phyloP scores from a whole-genome alignment of 2,329 filamentous ascomycete genomes.

The Penicillium thymicola region DNA sequence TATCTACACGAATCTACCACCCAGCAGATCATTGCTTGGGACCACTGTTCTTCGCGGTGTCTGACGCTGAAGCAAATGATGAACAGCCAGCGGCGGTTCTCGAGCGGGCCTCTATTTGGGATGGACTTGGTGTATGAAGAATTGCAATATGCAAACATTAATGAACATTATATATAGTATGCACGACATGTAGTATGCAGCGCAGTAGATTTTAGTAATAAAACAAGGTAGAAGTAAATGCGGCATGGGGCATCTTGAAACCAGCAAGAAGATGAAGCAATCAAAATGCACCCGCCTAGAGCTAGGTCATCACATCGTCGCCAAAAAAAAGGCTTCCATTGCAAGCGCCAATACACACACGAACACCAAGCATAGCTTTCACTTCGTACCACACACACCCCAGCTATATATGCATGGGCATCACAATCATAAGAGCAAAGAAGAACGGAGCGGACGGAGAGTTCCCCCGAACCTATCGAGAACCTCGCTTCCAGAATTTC shows the following conservation, averaged over 20 bases:
- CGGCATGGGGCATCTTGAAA: background rate
- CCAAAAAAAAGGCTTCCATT: conserved; percentile 8
- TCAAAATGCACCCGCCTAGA: conserved; percentile 7
- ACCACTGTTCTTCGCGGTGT: conserved; percentile 25
- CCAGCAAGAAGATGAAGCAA: background rate
- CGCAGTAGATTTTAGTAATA: background rate
- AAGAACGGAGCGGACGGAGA: background rate
- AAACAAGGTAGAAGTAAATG: conserved; percentile 5
- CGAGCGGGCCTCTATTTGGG: conserved; percentile 23
- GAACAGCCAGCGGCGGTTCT: conserved; percentile 10
- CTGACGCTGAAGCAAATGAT: background rate
- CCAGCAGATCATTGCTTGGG: conserved; percentile 11
- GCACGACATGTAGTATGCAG: background rate
- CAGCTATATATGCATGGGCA: conserved; percentile 26
- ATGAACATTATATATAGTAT: conserved; percentile 3
- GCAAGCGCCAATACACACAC: background rate
- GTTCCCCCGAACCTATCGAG: conserved; percentile 6
- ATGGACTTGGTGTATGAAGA: conserved; percentile 18
- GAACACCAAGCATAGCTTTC: background rate
- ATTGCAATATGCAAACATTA: background rate
- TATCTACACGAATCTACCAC: conserved; percentile 41
- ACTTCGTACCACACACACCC: conserved; percentile 13
- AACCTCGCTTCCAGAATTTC: conserved; percentile 44
- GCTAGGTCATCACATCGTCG: conserved; percentile 21
- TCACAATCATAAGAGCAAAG: conserved; percentile 21